Conservation (phyloP, 2,329 filamentous ascomycete genomes). For the Fusarium sp. region DNA sequence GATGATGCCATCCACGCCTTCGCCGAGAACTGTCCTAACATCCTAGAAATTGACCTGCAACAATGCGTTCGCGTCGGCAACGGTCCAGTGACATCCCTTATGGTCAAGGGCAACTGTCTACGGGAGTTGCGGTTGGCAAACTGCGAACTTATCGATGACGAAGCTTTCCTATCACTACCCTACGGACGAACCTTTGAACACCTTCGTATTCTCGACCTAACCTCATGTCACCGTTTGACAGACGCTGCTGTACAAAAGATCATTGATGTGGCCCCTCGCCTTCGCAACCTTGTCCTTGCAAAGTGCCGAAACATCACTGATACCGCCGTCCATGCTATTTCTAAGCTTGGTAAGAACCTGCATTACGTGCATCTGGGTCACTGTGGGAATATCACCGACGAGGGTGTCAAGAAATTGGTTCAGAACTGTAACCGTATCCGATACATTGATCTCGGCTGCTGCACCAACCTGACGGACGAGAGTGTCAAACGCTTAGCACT, state of each 20-base stretch:
- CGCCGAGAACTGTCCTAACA: slow-evolving; percentile 87
- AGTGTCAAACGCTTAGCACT: slow-evolving; percentile 86
- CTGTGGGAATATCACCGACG: slow-evolving; percentile 90
- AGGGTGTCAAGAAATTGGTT: slow-evolving; percentile 85
- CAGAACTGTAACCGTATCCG: slow-evolving; percentile 90
- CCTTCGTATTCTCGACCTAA: slow-evolving; percentile 91
- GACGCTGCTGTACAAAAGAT: slow-evolving; percentile 91
- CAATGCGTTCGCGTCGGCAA: slow-evolving; percentile 86
- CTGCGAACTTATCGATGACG: slow-evolving; percentile 85
- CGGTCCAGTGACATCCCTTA: slow-evolving; percentile 81
- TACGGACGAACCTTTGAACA: slow-evolving; percentile 79
- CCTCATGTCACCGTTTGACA: slow-evolving; percentile 84
- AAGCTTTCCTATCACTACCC: slow-evolving; percentile 86
- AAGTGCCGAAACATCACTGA: slow-evolving; percentile 97
- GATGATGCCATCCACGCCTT: slow-evolving; percentile 87
- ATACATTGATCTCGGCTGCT: slow-evolving; percentile 98
- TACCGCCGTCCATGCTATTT: slow-evolving; percentile 85
- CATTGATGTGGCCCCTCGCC: slow-evolving; percentile 83
- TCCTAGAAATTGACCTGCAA: slow-evolving; percentile 95
- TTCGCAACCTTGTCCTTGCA: slow-evolving; percentile 92
- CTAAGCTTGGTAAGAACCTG: slow-evolving; percentile 90
- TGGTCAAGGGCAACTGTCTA: slow-evolving; percentile 82
- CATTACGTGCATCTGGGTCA: slow-evolving; percentile 97
- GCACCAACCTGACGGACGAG: slow-evolving; percentile 84
- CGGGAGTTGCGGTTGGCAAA: slow-evolving; percentile 89